Evolutionary conservation across 75 land plant species (phyloP).

Genomic region (Cunninghamia lanceolata): DNA sequence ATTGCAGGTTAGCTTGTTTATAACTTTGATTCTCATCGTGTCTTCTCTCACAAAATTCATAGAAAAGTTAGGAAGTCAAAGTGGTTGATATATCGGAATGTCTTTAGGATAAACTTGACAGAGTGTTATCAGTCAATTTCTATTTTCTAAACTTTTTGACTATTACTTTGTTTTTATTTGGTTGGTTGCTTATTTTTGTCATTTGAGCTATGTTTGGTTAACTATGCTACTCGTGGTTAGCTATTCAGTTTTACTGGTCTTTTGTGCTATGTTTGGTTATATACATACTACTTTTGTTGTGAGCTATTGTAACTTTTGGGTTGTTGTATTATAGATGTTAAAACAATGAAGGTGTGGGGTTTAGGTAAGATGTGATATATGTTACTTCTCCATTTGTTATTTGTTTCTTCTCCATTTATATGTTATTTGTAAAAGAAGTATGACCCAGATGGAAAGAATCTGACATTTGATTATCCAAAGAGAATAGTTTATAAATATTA

Average conservation of each 20-base stretch:
- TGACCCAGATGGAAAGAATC: too few relatives aligned
- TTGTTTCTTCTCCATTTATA: too few relatives aligned
- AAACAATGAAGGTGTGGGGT: background rate
- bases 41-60: background rate
- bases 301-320: background rate
- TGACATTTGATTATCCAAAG: background rate
- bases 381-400: too few relatives aligned
- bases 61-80: background rate
- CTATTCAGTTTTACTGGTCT: background rate
- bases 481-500: background rate
- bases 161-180: background rate
- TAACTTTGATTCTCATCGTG: background rate
- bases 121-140: background rate
- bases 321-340: background rate
- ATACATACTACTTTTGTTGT: background rate
- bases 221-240: background rate
- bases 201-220: background rate
- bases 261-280: background rate
- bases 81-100: background rate
- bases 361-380: background rate
- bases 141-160: background rate
- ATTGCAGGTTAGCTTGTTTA: slow-evolving; percentile 73
- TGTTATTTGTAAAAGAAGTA: too few relatives aligned
- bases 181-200: background rate
- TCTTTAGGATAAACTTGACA: background rate